Percentiles rank a stretch among this genome's conserved stretches.
These are phyloP conservation scores for Monosporascus sp. DNA, from an alignment of 2,329 filamentous ascomycete species.

Conservation along the genomic window DNA sequence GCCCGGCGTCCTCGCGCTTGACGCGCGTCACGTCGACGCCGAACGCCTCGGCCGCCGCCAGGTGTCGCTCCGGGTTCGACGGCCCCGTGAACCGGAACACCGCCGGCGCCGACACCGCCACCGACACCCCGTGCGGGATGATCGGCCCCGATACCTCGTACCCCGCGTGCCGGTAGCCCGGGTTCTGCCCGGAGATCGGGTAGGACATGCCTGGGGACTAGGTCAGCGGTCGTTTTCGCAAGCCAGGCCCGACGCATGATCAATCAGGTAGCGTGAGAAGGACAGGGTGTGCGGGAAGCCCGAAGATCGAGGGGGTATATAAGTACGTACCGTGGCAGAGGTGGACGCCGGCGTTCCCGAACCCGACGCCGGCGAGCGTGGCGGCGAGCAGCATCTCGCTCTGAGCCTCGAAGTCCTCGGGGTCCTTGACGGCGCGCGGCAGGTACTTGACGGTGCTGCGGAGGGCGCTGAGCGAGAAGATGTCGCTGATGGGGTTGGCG, in stretches of 20 bases:
- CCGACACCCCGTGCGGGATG: slow-evolving; percentile 93
- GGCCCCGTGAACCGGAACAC: slow-evolving; percentile 91
- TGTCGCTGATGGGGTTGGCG: slow-evolving; percentile 94
- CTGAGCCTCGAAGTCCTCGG: slow-evolving; percentile 89
- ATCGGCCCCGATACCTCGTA: slow-evolving; percentile 73
- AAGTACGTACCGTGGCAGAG: slow-evolving; percentile 52
- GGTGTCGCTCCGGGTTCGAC: slow-evolving; percentile 87
- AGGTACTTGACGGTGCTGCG: slow-evolving; percentile 85
- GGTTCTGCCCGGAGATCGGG: slow-evolving; percentile 93
- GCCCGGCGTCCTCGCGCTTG: slow-evolving; percentile 83
- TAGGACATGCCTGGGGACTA: slow-evolving; percentile 80
- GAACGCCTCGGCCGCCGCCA: slow-evolving; percentile 84
- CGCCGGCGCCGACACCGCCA: slow-evolving; percentile 87
- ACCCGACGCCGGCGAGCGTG: slow-evolving; percentile 90
- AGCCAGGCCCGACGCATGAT: no score
- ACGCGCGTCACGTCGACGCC: slow-evolving; percentile 85
- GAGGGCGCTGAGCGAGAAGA: slow-evolving; percentile 87
- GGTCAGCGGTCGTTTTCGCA: no score
- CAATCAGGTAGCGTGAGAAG: no score
- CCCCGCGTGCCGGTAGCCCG: slow-evolving; percentile 81
- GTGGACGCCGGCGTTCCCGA: slow-evolving; percentile 96
- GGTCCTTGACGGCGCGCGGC: slow-evolving; percentile 78
- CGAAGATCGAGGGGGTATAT: background rate
- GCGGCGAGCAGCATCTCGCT: slow-evolving; percentile 92
- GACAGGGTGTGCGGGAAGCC: background rate